Conservation (phyloP, 495 filamentous ascomycete genomes). For the Neurospora tetraspora region DNA sequence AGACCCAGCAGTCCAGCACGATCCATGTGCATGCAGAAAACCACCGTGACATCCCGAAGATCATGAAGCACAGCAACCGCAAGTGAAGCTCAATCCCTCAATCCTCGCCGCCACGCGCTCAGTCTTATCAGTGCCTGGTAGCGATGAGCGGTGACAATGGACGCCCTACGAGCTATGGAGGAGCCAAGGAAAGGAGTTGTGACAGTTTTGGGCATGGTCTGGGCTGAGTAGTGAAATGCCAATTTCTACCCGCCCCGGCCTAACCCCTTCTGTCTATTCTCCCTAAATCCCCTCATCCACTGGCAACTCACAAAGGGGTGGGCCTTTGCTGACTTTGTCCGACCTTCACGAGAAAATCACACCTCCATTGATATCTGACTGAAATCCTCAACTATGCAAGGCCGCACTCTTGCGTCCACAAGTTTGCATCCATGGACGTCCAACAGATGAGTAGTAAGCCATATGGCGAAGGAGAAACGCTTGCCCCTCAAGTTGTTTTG, state of each 20-base stretch:
- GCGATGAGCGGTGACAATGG: neutral
- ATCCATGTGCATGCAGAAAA: neutral
- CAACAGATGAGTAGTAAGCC: neutral
- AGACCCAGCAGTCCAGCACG: neutral
- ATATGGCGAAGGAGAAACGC: neutral
- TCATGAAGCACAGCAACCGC: neutral
- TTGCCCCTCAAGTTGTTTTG: constrained; percentile 5
- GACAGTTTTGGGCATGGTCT: neutral
- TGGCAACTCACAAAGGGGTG: neutral
- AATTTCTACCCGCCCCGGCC: neutral
- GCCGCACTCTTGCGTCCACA: neutral
- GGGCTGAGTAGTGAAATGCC: neutral
- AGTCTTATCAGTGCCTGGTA: neutral
- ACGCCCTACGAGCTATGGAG: neutral
- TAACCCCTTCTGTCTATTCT: neutral
- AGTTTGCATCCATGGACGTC: neutral
- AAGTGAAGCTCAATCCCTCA: neutral
- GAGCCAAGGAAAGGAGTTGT: neutral
- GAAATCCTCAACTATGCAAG: neutral
- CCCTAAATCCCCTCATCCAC: neutral
- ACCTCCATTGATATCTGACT: neutral
- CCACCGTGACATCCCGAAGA: neutral
- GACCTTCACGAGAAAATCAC: neutral
- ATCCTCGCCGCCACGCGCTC: neutral
- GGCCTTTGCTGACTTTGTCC: neutral